A percentile compares a stretch with the other conserved stretches of the same genome.
Evolutionary conservation across 495 filamentous ascomycete genomes (phyloP).

Genomic region (Aspergillus biplanus): DNA sequence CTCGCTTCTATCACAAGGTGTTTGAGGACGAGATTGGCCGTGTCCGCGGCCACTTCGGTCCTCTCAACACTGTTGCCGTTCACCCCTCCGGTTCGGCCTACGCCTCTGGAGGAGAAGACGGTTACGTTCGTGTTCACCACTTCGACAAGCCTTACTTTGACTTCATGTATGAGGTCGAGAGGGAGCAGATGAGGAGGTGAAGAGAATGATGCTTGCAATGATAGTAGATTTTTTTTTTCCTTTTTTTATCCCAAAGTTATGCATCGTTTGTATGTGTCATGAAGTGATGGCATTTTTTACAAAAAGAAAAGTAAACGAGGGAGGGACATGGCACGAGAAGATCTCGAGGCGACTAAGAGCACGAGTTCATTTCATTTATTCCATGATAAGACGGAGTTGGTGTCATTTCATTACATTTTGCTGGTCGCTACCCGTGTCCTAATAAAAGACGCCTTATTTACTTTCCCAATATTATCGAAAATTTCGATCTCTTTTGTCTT

Average conservation of each 20-base stretch:
- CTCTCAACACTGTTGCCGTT: constrained; percentile 85
- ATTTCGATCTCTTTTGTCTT: neutral
- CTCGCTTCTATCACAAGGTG: constrained; percentile 97
- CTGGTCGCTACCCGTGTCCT: constrained; percentile 40
- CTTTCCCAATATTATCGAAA: constrained; percentile 32
- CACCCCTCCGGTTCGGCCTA: constrained; percentile 91
- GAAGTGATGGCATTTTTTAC: constrained; percentile 40
- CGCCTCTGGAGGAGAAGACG: constrained; percentile 93
- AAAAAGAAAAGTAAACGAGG: constrained; percentile 31
- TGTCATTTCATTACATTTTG: constrained; percentile 38
- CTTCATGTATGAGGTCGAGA: constrained; percentile 98
- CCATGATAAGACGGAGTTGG: constrained; percentile 54
- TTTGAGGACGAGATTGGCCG: constrained; percentile 98
- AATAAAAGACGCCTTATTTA: constrained; percentile 42
- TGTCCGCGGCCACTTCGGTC: constrained; percentile 95
- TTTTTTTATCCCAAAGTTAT: constrained; percentile 27
- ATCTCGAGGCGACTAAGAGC: constrained; percentile 42
- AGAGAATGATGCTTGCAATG: constrained; percentile 23
- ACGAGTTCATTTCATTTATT: constrained; percentile 50
- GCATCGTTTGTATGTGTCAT: constrained; percentile 48
- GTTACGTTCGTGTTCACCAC: constrained; percentile 96
- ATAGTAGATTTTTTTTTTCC: constrained; percentile 17
- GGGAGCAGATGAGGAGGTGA: constrained; percentile 58
- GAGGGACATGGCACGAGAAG: constrained; percentile 23
- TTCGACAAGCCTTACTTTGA: constrained; percentile 99